These are phyloP conservation scores for Mycena amicta DNA, from an alignment of 768 basidiomycete species.

Conservation along the genomic window DNA sequence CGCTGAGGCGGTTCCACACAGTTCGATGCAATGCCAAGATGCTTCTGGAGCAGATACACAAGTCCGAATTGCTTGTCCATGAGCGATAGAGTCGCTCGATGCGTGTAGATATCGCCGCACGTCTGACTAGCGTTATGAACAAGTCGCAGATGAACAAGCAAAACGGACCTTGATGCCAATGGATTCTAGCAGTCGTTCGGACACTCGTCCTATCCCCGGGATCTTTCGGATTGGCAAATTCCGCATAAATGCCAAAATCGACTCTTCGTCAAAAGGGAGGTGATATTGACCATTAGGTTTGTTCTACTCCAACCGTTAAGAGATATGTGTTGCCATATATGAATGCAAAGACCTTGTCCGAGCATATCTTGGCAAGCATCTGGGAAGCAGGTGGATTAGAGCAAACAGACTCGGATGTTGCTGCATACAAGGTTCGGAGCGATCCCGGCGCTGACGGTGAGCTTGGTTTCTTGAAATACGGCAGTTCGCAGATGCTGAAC, in stretches of 20 bases:
- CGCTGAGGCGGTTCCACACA: constrained; percentile 72
- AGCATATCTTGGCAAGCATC: constrained; percentile 98
- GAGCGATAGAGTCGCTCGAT: constrained; percentile 72
- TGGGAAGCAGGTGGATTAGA: constrained; percentile 27
- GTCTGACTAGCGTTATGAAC: constrained; percentile 47
- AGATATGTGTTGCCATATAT: not conserved
- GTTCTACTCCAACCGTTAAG: constrained; percentile 51
- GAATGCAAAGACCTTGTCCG: constrained; percentile 66
- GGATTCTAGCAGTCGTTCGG: constrained; percentile 83
- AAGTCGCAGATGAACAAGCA: not conserved
- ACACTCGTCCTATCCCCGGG: constrained; percentile 89
- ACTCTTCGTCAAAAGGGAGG: constrained; percentile 63
- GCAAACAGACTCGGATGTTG: constrained; percentile 21
- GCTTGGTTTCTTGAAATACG: constrained; percentile 74
- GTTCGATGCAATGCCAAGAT: constrained; percentile 88
- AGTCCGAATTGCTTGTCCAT: constrained; percentile 91
- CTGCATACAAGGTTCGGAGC: constrained; percentile 83
- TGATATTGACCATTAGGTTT: constrained; percentile 94
- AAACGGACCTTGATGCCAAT: constrained; percentile 77
- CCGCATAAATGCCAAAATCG: constrained; percentile 76
- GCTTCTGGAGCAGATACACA: constrained; percentile 70
- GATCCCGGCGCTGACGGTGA: constrained; percentile 95
- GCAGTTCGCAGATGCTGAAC: constrained; percentile 74
- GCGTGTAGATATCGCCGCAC: constrained; percentile 85
- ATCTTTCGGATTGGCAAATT: constrained; percentile 85